Evolutionary conservation across 169 alveolate genomes (phyloP).

Genomic region (Ichthyophthirius multifiliis): DNA sequence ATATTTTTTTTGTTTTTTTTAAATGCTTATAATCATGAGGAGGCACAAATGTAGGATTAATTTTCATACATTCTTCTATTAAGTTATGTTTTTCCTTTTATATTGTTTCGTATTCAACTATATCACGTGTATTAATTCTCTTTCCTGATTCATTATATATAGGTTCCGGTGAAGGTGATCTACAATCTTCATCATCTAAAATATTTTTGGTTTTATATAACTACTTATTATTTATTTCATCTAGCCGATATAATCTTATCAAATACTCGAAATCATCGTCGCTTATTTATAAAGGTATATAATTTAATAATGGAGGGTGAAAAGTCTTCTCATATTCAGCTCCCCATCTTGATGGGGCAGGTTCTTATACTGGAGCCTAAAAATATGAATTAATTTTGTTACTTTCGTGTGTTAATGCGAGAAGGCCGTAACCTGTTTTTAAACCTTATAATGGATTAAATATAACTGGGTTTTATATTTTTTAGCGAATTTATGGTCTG

Average conservation of each 20-base stretch:
- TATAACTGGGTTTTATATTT: slow-evolving; percentile 10
- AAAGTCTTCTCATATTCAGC: slow-evolving; percentile 43
- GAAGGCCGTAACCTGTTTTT: slow-evolving; percentile 16
- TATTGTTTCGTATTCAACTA: slow-evolving; percentile 17
- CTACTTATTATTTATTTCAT: slow-evolving; percentile 28
- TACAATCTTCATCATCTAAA: slow-evolving; percentile 32
- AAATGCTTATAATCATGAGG: slow-evolving; percentile 36
- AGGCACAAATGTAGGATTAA: slow-evolving; percentile 28
- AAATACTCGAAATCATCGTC: slow-evolving; percentile 41
- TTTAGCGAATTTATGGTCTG: slow-evolving; percentile 32
- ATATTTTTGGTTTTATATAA: slow-evolving; percentile 1
- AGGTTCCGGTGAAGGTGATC: slow-evolving; percentile 47
- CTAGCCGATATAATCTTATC: slow-evolving; percentile 37
- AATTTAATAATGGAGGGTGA: slow-evolving; percentile 36
- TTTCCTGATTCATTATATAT: slow-evolving; percentile 31
- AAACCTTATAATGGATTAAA: slow-evolving; percentile 37
- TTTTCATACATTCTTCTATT: slow-evolving; percentile 37
- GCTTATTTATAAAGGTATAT: slow-evolving; percentile 25
- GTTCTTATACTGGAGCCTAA: slow-evolving; percentile 8
- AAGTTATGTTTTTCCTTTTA: slow-evolving; percentile 21
- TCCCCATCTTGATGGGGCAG: slow-evolving; percentile 36
- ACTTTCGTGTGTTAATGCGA: slow-evolving; percentile 15
- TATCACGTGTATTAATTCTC: slow-evolving; percentile 39
- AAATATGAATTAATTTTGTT: not conserved
- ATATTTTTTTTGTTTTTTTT: slow-evolving; percentile 51